phyloP scores from a whole-genome alignment of 306 rosid species.

The Fragaria iinumae region DNA sequence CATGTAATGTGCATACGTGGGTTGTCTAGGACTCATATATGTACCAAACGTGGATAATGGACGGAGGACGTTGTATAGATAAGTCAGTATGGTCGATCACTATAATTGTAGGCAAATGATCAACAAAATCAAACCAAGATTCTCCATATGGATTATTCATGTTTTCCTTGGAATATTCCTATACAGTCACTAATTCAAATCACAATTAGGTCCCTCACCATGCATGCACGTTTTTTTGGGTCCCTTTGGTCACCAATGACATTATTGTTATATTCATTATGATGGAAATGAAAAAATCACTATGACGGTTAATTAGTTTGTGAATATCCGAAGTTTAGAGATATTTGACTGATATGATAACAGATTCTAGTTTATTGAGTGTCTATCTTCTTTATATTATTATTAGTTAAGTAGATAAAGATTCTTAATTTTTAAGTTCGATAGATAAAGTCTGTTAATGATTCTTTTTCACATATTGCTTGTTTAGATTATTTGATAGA shows the following conservation, averaged over 20 bases:
- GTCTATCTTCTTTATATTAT: too few relatives aligned
- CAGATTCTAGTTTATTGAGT: too few relatives aligned
- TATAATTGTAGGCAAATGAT: not conserved
- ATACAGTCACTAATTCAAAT: not conserved
- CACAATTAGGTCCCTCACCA: not conserved
- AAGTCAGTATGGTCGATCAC: not conserved
- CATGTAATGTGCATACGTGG: not conserved
- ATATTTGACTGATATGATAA: too few relatives aligned
- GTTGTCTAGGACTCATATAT: too few relatives aligned
- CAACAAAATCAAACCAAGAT: not conserved
- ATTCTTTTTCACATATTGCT: not conserved
- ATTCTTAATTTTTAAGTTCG: too few relatives aligned
- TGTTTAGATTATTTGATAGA: not conserved
- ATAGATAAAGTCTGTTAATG: too few relatives aligned
- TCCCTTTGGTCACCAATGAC: not conserved
- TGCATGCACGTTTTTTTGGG: not conserved
- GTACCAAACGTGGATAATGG: constrained; percentile 1
- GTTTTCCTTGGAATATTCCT: not conserved
- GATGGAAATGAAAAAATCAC: too few relatives aligned
- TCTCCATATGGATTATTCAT: not conserved
- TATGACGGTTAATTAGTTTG: too few relatives aligned
- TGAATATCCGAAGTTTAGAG: too few relatives aligned
- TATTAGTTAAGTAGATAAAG: too few relatives aligned
- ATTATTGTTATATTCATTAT: too few relatives aligned
- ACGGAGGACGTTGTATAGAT: not conserved